These are phyloP conservation scores for Cenchrus fungigraminus DNA, from an alignment of 176 grass and related monocot genomes.

Conservation along the genomic window DNA sequence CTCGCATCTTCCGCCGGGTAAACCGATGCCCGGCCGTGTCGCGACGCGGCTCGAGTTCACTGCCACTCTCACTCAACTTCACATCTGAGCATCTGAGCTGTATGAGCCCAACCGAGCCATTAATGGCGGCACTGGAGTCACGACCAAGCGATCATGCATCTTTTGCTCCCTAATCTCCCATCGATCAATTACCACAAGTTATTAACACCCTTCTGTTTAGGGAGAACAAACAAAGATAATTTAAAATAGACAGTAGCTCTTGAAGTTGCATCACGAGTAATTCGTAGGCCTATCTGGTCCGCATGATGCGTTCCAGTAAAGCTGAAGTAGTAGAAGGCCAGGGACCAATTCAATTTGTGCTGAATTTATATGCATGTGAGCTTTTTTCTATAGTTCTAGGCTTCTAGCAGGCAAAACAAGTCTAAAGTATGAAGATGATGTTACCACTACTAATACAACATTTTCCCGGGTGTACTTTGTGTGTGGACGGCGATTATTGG, in stretches of 20 bases:
- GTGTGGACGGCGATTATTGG: no score
- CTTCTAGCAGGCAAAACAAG: neutral
- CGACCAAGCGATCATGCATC: conserved; percentile 15
- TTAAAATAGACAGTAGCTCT: neutral
- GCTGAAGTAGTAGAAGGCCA: neutral
- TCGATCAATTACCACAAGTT: neutral
- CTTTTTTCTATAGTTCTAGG: neutral
- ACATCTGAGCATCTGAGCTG: neutral
- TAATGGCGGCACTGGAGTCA: conserved; percentile 30
- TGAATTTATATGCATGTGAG: neutral
- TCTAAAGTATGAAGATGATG: neutral
- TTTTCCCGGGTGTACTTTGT: no score
- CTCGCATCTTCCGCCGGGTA: conserved; percentile 41
- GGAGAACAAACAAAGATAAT: neutral
- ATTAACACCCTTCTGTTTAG: neutral
- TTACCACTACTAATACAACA: neutral
- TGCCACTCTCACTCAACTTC: neutral
- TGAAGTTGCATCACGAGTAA: neutral
- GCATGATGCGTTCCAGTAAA: neutral
- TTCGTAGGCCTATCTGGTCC: neutral
- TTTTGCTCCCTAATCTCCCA: neutral
- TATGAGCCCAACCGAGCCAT: neutral
- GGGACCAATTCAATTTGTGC: neutral
- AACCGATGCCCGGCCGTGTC: neutral
- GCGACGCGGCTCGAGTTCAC: neutral